A percentile compares a stretch with the other conserved stretches of the same genome.
Conservation (phyloP, 805 yeast species). For the Metschnikowia continentalis region DNA sequence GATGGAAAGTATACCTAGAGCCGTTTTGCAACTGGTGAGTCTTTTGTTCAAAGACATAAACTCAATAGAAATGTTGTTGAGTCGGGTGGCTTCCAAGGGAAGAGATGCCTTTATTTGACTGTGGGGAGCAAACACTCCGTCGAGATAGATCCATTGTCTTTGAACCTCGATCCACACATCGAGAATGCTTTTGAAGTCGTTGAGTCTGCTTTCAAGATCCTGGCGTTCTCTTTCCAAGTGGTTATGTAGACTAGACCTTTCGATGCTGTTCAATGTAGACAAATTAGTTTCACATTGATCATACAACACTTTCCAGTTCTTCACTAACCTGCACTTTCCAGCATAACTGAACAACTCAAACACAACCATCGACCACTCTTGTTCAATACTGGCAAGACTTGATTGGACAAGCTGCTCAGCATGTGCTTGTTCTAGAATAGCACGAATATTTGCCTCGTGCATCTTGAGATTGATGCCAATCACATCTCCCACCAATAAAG, state of each 20-base stretch:
- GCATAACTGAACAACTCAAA: slow-evolving; percentile 55
- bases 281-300: slow-evolving; percentile 58
- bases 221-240: slow-evolving; percentile 56
- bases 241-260: slow-evolving; percentile 56
- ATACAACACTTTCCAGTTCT: slow-evolving; percentile 63
- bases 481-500: slow-evolving; percentile 53
- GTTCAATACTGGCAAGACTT: slow-evolving; percentile 46
- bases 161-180: slow-evolving; percentile 82
- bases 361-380: slow-evolving; percentile 50
- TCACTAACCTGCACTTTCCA: slow-evolving; percentile 51
- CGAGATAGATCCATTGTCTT: slow-evolving; percentile 81
- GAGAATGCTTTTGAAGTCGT: slow-evolving; percentile 45
- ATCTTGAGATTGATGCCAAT: slow-evolving; percentile 50
- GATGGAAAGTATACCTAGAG: slow-evolving; percentile 51
- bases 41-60: slow-evolving; percentile 48
- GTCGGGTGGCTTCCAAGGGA: slow-evolving; percentile 67
- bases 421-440: slow-evolving; percentile 58
- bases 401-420: slow-evolving; percentile 67
- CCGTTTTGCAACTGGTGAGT: slow-evolving; percentile 45
- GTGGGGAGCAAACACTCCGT: slow-evolving; percentile 62
- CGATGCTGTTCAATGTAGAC: slow-evolving; percentile 63
- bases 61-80: slow-evolving; percentile 59
- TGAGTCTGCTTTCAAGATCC: slow-evolving; percentile 55
- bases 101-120: slow-evolving; percentile 59
- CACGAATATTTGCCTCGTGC: slow-evolving; percentile 45